Evolutionary conservation across 2,329 filamentous ascomycete genomes (phyloP), one percentile per base, ranked within the genome.

Genomic region (Cordyceps cicadae): DNA sequence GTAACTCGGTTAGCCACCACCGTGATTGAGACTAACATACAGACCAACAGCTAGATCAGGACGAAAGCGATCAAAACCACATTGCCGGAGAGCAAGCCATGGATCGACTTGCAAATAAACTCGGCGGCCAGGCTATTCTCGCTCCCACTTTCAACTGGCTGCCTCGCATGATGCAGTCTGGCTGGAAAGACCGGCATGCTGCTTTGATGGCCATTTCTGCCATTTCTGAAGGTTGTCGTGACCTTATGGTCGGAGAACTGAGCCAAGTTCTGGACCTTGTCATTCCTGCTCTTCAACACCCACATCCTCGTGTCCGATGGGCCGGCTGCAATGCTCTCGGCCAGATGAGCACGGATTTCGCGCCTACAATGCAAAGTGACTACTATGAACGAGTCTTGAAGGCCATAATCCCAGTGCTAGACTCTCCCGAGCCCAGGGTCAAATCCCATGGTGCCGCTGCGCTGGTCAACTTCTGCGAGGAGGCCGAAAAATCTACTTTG

Each of bases 291-390:
- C 81, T 99, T 41, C 87, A 88, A 68, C 93, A 99, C 70, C 83
- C 89, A 45, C 94, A 99, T 71, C 90, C 94, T 46, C 90, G 94
- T 70, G 94, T 99, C 60, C 88, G 93, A 68, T 99, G 95, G 87
- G 94, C 94, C 57, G 94, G 92, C 39, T 99, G 94, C 79, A 97
- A 99, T 71, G 94, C 94, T 48, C 83, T 99, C n/a, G 94, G 94
- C 32, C 94, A 99, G 75, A 99, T 99, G 94, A 97, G 93, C 77
- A 99, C 94, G 37, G 94, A 99, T 71, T 99, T 99, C 73, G 93
- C 95, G 14, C 92, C 92, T 14, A 95, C 89, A 12, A 97, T 99
- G 93, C 94, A 99, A 75, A 89, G 90, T 66, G 94, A 96, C 68
- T 96, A 96, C 74, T 94, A 96, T 73, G 85, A 90, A 65, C 81